Conservation (phyloP, 2,329 filamentous ascomycete species). For the Grosmannia penicillata region DNA sequence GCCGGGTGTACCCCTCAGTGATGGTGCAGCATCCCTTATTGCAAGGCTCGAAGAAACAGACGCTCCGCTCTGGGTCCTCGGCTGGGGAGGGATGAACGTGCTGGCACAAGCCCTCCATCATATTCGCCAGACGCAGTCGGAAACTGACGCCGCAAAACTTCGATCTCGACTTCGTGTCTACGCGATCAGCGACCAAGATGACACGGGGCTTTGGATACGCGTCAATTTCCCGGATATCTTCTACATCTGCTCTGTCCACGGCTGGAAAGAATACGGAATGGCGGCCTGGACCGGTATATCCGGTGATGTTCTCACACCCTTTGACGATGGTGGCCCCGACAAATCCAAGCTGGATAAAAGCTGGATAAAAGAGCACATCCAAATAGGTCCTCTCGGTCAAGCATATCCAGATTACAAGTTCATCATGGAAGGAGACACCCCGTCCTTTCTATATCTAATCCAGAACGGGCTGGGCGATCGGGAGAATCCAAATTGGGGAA, state of each 20-base stretch:
- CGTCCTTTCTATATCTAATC: constrained; percentile 32
- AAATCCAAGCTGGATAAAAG: constrained; percentile 28
- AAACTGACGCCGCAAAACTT: constrained; percentile 19
- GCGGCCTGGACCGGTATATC: constrained; percentile 42
- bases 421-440: constrained; percentile 37
- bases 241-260: constrained; percentile 40
- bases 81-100: constrained; percentile 38
- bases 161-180: constrained; percentile 32
- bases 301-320: constrained; percentile 10
- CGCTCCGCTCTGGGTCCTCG: constrained; percentile 32
- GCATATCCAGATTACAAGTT: constrained; percentile 31
- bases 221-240: constrained; percentile 35
- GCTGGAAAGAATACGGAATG: constrained; percentile 36
- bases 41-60: constrained; percentile 20
- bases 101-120: constrained; percentile 32
- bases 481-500: constrained; percentile 29
- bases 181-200: constrained; percentile 44
- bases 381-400: constrained; percentile 28
- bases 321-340: constrained; percentile 28
- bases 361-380: constrained; percentile 38
- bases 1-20: neutral
- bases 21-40: constrained; percentile 7
- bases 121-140: constrained; percentile 17
- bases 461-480: constrained; percentile 30
- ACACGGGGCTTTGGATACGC: constrained; percentile 41